Evolutionary conservation across 805 yeast species (phyloP).

Genomic region (Saccharomycopsis synnaedendra): DNA sequence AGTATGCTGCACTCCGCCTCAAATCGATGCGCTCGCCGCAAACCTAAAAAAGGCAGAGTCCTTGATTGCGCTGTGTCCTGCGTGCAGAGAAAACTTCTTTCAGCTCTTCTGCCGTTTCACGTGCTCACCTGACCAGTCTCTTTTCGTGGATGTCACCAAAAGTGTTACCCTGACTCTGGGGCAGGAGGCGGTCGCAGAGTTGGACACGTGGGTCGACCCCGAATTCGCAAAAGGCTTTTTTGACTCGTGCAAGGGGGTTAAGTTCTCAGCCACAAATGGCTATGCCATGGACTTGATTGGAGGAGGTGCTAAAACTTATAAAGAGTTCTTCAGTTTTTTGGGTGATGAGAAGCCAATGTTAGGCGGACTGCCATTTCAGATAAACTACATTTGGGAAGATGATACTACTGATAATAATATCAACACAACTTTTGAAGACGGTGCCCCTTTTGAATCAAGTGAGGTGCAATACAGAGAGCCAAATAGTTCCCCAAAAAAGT

Average conservation of each 20-base stretch:
- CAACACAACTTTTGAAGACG: no score
- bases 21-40: conserved; percentile 41
- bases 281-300: conserved; percentile 95
- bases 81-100: conserved; percentile 77
- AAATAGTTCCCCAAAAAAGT: neutral
- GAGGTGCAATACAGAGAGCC: conserved; percentile 31
- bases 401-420: neutral
- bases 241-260: conserved; percentile 80
- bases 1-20: conserved; percentile 65
- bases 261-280: conserved; percentile 91
- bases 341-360: conserved; percentile 91
- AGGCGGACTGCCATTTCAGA: conserved; percentile 95
- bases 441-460: conserved; percentile 20
- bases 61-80: conserved; percentile 83
- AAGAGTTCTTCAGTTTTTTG: conserved; percentile 68
- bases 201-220: conserved; percentile 50
- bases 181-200: conserved; percentile 54
- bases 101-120: conserved; percentile 81
- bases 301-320: conserved; percentile 81
- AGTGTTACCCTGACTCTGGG: conserved; percentile 40
- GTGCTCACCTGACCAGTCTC: conserved; percentile 76
- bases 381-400: conserved; percentile 49
- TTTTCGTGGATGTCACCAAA: conserved; percentile 56
- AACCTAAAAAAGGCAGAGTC: conserved; percentile 69
- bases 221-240: conserved; percentile 53